Percentiles rank a stretch among this genome's conserved stretches.
These are phyloP conservation scores for Fomitopsis pulvina DNA, from an alignment of 768 basidiomycete species.

Conservation along the genomic window DNA sequence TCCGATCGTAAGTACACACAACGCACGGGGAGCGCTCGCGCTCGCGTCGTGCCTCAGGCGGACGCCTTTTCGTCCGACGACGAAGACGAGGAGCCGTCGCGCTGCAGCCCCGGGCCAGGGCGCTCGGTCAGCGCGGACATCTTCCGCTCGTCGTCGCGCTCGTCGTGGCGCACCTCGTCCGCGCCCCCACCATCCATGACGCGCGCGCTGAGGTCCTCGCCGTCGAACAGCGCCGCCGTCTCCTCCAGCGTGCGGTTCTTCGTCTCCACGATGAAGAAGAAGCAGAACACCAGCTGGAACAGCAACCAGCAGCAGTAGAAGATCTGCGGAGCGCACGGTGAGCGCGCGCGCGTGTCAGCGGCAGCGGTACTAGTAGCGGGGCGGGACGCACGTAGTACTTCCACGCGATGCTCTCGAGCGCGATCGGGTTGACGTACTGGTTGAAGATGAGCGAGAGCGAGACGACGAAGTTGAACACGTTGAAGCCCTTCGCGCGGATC, in stretches of 20 bases:
- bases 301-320: slow-evolving; percentile 35
- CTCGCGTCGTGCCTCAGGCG: not conserved
- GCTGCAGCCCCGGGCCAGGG: not conserved
- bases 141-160: slow-evolving; percentile 16
- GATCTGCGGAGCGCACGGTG: slow-evolving; percentile 14
- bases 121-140: not conserved
- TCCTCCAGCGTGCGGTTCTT: slow-evolving; percentile 57
- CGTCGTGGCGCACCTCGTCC: slow-evolving; percentile 4
- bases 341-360: not conserved
- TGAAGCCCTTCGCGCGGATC: slow-evolving; percentile 44
- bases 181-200: slow-evolving; percentile 3
- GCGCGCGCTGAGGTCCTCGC: slow-evolving; percentile 37
- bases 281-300: slow-evolving; percentile 35
- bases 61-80: slow-evolving; percentile 2
- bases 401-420: slow-evolving; percentile 34
- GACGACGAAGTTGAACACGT: slow-evolving; percentile 38
- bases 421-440: slow-evolving; percentile 47
- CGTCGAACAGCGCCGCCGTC: slow-evolving; percentile 75
- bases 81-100: too few species aligned
- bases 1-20: too few species aligned
- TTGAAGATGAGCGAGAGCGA: slow-evolving; percentile 43
- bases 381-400: slow-evolving; percentile 35
- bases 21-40: too few species aligned
- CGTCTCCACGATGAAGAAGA: slow-evolving; percentile 32
- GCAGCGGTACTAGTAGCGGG: not conserved